These are phyloP conservation scores for Boletus rufocinnamomeus DNA, from an alignment of 768 basidiomycete species.

Conservation along the genomic window DNA sequence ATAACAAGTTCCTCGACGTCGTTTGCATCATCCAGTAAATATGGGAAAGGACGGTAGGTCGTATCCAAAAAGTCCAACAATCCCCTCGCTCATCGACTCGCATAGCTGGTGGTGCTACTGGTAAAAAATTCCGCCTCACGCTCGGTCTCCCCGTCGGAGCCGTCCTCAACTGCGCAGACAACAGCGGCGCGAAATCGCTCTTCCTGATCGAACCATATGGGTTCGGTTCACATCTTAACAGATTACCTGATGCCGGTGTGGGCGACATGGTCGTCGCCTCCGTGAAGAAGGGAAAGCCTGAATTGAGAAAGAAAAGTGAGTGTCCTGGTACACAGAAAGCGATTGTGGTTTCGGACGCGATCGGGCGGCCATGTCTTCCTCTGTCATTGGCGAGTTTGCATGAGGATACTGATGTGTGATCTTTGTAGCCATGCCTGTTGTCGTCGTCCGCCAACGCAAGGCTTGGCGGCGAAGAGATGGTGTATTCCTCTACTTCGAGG, in stretches of 20 bases:
- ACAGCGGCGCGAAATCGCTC: conserved; percentile 97
- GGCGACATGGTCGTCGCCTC: conserved; percentile 96
- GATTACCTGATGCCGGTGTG: conserved; percentile 94
- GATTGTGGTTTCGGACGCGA: neutral
- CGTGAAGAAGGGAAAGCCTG: conserved; percentile 99
- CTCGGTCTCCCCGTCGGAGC: conserved; percentile 93
- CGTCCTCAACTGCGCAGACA: conserved; percentile 97
- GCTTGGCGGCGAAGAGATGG: conserved; percentile 98
- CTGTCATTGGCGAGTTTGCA: neutral
- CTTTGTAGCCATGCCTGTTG: conserved; percentile 86
- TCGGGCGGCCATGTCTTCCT: neutral
- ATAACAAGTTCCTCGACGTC: conserved; percentile 1
- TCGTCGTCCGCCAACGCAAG: conserved; percentile 97
- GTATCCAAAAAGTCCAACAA: neutral
- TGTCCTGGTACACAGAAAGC: conserved; percentile 13
- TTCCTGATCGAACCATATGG: conserved; percentile 95
- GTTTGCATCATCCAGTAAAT: conserved; percentile 9
- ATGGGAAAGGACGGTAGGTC: conserved; percentile 30
- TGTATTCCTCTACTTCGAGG: conserved; percentile 98
- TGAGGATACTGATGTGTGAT: conserved; percentile 9
- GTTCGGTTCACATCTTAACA: conserved; percentile 94
- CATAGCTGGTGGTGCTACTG: conserved; percentile 59
- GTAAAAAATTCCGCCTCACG: conserved; percentile 96
- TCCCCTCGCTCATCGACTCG: neutral
- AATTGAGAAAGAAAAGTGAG: conserved; percentile 98